Conservation (phyloP, 78 protist species). For the Diacronema lutheri region DNA sequence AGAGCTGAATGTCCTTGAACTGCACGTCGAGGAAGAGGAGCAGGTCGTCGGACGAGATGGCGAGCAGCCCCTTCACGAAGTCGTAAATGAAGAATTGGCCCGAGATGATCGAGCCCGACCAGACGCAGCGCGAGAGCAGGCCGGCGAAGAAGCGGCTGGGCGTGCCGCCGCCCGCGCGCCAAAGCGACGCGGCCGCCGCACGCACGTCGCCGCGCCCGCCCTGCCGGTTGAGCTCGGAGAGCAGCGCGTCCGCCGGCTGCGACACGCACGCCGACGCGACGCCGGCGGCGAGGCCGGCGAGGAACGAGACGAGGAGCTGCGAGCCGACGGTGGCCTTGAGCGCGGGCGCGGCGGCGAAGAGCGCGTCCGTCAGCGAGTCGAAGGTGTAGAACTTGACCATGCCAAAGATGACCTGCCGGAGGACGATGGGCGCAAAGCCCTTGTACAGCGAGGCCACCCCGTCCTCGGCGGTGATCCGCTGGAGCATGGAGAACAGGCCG, state of each 20-base stretch:
- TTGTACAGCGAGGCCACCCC: slow-evolving; percentile 4
- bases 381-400: slow-evolving; percentile 23
- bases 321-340: background rate
- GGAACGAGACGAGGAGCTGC: slow-evolving; percentile 18
- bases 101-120: slow-evolving; percentile 24
- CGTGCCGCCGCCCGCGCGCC: too few species aligned
- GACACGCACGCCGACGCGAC: slow-evolving; percentile 4
- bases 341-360: background rate
- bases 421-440: background rate
- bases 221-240: background rate
- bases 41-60: slow-evolving; percentile 8
- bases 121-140: background rate
- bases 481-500: background rate
- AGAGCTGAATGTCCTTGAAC: too few species aligned
- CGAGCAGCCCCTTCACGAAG: background rate
- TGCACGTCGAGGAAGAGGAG: slow-evolving; percentile 5
- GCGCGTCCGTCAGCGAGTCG: background rate
- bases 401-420: slow-evolving; percentile 9
- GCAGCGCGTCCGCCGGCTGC: slow-evolving; percentile 28
- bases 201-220: too few species aligned
- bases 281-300: slow-evolving; percentile 28
- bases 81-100: slow-evolving; percentile 34
- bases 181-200: too few species aligned
- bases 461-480: background rate
- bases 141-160: background rate